Conservation (phyloP, 2,329 filamentous ascomycete species). For the Penicillium sclerotiorum region DNA sequence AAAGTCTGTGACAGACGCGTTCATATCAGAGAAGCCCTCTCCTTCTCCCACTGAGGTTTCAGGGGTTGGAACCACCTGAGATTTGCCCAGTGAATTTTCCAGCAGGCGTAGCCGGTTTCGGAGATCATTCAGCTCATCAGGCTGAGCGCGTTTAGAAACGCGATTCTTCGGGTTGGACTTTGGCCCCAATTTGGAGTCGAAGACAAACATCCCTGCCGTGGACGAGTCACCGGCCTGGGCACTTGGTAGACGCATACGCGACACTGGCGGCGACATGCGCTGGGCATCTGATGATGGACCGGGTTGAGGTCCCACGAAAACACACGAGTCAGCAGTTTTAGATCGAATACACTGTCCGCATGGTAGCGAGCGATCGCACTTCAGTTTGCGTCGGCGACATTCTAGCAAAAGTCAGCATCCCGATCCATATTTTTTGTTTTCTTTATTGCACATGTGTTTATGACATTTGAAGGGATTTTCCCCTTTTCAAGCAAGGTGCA, state of each 20-base stretch:
- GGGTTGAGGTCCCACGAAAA: slow-evolving; percentile 47
- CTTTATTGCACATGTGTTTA: too few relatives aligned
- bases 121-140: slow-evolving; percentile 35
- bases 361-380: slow-evolving; percentile 73
- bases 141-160: slow-evolving; percentile 26
- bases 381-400: slow-evolving; percentile 74
- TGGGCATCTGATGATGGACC: slow-evolving; percentile 11
- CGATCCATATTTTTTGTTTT: too few relatives aligned
- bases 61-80: slow-evolving; percentile 26
- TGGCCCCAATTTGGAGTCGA: slow-evolving; percentile 33
- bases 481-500: too few relatives aligned
- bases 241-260: slow-evolving; percentile 11
- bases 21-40: slow-evolving; percentile 17
- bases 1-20: slow-evolving; percentile 14
- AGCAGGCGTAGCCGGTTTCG: slow-evolving; percentile 29
- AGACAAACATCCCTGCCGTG: slow-evolving; percentile 32
- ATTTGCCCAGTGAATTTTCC: slow-evolving; percentile 29
- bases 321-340: slow-evolving; percentile 54
- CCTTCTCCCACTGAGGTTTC: slow-evolving; percentile 26
- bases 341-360: slow-evolving; percentile 64
- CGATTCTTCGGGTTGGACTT: slow-evolving; percentile 20
- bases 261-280: slow-evolving; percentile 18
- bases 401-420: too few relatives aligned
- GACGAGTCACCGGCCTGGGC: background rate
- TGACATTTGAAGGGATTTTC: too few relatives aligned